Evolutionary conservation across 345 rosid genomes (phyloP).

Genomic region (Salix caprea): DNA sequence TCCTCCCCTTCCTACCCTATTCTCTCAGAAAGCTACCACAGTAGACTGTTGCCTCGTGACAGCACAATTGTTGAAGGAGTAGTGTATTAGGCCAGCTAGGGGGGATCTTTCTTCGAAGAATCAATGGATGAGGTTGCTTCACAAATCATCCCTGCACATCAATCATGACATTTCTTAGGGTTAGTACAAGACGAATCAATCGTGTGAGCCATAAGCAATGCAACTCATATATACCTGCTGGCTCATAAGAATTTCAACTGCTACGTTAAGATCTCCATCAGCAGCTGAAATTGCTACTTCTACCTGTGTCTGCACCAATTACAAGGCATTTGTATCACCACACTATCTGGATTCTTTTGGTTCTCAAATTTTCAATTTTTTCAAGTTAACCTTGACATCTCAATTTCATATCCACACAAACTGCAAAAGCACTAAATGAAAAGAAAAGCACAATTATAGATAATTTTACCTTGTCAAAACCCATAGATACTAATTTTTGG

Average conservation of each 20-base stretch:
- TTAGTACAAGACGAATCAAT: neutral
- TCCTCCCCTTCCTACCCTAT: neutral
- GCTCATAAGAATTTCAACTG: slow-evolving; percentile 92
- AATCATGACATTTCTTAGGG: neutral
- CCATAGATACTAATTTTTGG: slow-evolving; percentile 84
- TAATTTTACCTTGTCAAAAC: slow-evolving; percentile 72
- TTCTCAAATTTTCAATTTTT: neutral
- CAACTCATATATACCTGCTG: slow-evolving; percentile 52
- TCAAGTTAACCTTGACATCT: neutral
- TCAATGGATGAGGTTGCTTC: neutral
- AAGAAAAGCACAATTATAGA: neutral
- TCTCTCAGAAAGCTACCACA: neutral
- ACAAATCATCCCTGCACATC: slow-evolving; percentile 28
- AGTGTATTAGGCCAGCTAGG: too few species aligned
- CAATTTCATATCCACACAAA: neutral
- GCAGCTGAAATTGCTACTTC: slow-evolving; percentile 97
- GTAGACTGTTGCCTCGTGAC: neutral
- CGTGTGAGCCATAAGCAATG: neutral
- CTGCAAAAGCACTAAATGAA: neutral
- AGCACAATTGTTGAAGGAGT: too few species aligned
- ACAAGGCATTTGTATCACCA: neutral
- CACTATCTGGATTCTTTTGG: neutral
- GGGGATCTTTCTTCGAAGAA: neutral
- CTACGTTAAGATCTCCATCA: slow-evolving; percentile 80
- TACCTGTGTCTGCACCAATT: slow-evolving; percentile 72